These are phyloP conservation scores for Irpex sp. DNA, from an alignment of 1,284 basidiomycete species.

Conservation along the genomic window DNA sequence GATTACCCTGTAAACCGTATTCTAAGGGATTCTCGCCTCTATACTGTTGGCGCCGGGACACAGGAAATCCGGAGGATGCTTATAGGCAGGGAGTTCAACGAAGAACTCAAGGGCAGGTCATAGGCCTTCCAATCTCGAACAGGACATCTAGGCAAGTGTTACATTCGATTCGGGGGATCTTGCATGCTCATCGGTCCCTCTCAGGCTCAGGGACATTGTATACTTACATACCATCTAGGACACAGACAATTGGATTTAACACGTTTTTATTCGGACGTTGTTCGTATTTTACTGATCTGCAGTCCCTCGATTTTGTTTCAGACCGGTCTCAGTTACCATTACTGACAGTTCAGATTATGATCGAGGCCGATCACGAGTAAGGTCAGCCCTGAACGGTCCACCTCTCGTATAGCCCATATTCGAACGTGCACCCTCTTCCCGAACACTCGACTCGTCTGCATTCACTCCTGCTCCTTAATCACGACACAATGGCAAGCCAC, in stretches of 20 bases:
- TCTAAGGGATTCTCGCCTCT: conserved; percentile 80
- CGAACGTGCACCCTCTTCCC: background rate
- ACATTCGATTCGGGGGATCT: background rate
- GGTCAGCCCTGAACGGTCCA: background rate
- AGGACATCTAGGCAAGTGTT: background rate
- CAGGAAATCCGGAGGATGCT: conserved; percentile 90
- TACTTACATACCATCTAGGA: background rate
- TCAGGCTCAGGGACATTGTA: background rate
- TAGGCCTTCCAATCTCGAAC: background rate
- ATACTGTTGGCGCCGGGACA: conserved; percentile 89
- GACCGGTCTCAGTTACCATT: background rate
- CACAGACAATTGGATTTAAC: background rate
- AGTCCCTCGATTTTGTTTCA: background rate
- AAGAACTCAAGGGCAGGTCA: conserved; percentile 44
- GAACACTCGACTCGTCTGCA: background rate
- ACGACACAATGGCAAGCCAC: background rate
- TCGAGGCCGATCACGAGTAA: background rate
- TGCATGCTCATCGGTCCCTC: background rate
- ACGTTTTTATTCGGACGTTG: background rate
- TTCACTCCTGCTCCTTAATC: background rate
- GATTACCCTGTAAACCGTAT: conserved; percentile 89
- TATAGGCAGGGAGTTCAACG: conserved; percentile 87
- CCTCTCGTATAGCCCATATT: background rate
- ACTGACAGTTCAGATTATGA: background rate
- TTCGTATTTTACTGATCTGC: no score